Evolutionary conservation across 495 filamentous ascomycete genomes (phyloP).

Genomic region (Darksidea phi): DNA sequence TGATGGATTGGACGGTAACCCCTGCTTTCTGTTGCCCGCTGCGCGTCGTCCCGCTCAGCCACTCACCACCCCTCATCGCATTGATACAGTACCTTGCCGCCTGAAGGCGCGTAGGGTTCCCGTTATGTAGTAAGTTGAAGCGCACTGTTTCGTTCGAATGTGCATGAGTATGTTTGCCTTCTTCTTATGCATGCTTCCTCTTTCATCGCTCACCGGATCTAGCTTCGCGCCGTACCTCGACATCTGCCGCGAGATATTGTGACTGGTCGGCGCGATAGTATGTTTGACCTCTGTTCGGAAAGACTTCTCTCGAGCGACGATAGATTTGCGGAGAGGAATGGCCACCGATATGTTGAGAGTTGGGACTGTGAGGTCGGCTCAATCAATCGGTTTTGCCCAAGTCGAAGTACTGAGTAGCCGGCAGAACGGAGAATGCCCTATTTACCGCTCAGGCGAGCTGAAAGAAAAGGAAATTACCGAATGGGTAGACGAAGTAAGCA

Average conservation of each 20-base stretch:
- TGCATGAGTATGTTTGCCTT: not conserved
- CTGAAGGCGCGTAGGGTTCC: not conserved
- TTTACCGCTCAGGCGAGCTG: conserved; percentile 17
- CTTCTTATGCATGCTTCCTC: too few relatives aligned
- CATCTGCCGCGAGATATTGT: not conserved
- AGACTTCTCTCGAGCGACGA: conserved; percentile 7
- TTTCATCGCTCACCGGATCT: too few relatives aligned
- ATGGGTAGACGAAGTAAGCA: conserved; percentile 21
- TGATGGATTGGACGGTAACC: not conserved
- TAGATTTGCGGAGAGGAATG: conserved; percentile 11
- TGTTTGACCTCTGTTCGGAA: conserved; percentile 23
- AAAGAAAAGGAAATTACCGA: conserved; percentile 20
- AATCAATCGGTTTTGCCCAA: not conserved
- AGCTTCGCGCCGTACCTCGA: too few relatives aligned
- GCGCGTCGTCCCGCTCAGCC: conserved; percentile 8
- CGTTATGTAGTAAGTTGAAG: too few relatives aligned
- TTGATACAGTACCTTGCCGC: not conserved
- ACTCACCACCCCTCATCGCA: not conserved
- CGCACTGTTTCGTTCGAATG: not conserved
- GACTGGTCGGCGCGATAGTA: conserved; percentile 1
- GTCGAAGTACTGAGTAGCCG: not conserved
- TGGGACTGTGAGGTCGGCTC: conserved; percentile 13
- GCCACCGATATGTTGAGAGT: conserved; percentile 18
- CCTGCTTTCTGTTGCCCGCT: not conserved
- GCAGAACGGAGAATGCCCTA: not conserved